Evolutionary conservation across 352 stramenopile genomes (phyloP).

Genomic region (Globisporangium middletonii): DNA sequence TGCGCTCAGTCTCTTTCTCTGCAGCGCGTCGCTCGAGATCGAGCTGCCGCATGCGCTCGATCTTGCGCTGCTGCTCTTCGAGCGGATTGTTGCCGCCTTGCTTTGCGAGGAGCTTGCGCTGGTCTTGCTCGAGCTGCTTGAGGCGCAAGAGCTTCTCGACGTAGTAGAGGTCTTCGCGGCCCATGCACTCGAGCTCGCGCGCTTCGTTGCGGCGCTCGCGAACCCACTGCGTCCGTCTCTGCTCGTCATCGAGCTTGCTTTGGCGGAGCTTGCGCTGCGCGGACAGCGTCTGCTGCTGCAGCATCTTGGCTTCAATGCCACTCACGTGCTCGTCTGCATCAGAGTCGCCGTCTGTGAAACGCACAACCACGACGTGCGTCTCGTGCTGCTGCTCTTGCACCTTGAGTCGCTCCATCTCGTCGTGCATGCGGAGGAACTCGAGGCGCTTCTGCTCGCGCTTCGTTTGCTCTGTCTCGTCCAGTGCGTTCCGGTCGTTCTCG

Average conservation of each 20-base stretch:
- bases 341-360: neutral
- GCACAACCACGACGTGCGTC: neutral
- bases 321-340: neutral
- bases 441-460: constrained; percentile 13
- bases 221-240: constrained; percentile 20
- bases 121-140: constrained; percentile 21
- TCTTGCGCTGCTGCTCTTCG: constrained; percentile 37
- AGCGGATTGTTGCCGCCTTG: constrained; percentile 20
- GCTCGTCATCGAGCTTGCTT: constrained; percentile 14
- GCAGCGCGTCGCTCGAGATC: constrained; percentile 31
- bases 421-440: constrained; percentile 20
- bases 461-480: constrained; percentile 16
- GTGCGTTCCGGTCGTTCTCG: constrained; percentile 33
- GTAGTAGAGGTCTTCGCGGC: constrained; percentile 51
- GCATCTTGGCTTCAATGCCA: constrained; percentile 7
- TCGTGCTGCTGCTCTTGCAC: constrained; percentile 9
- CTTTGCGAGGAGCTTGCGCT: constrained; percentile 15
- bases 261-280: constrained; percentile 17
- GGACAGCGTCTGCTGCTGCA: constrained; percentile 2
- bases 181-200: constrained; percentile 36
- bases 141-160: constrained; percentile 33
- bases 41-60: constrained; percentile 34
- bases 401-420: constrained; percentile 23
- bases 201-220: constrained; percentile 21
- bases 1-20: constrained; percentile 24